These are phyloP conservation scores for Neurospora hispaniola DNA, from an alignment of 495 filamentous ascomycete species.

Conservation along the genomic window DNA sequence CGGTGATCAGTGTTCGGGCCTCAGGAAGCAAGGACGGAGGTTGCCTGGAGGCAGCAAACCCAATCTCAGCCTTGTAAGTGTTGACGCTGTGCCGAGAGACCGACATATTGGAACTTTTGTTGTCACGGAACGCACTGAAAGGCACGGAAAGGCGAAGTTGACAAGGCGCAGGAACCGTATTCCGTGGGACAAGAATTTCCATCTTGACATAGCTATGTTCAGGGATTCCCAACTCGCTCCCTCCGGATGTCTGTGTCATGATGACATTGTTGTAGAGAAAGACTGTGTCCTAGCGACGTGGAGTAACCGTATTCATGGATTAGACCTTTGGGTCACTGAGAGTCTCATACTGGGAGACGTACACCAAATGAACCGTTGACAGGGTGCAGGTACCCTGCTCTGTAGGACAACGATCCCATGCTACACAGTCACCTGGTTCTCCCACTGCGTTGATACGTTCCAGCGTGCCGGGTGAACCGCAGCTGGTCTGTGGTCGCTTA, in stretches of 20 bases:
- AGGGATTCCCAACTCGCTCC: background rate
- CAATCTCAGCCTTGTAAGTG: background rate
- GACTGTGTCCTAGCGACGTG: background rate
- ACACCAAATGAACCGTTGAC: background rate
- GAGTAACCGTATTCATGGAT: background rate
- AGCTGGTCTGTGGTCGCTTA: background rate
- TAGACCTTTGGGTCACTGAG: background rate
- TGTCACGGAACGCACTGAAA: background rate
- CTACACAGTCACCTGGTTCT: background rate
- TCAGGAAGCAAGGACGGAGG: background rate
- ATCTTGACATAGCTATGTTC: background rate
- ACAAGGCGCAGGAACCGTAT: background rate
- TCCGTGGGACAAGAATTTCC: background rate
- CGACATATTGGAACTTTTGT: background rate
- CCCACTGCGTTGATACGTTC: background rate
- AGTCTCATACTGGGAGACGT: background rate
- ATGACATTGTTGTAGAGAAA: background rate
- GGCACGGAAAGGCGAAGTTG: background rate
- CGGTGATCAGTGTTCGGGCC: background rate
- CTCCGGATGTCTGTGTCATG: background rate
- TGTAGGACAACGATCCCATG: background rate
- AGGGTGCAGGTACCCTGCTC: background rate
- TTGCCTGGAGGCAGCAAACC: background rate
- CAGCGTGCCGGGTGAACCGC: background rate
- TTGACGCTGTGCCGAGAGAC: background rate